Conservation (phyloP, 2,329 filamentous ascomycete genomes). For the Dactylellina cionopaga region DNA sequence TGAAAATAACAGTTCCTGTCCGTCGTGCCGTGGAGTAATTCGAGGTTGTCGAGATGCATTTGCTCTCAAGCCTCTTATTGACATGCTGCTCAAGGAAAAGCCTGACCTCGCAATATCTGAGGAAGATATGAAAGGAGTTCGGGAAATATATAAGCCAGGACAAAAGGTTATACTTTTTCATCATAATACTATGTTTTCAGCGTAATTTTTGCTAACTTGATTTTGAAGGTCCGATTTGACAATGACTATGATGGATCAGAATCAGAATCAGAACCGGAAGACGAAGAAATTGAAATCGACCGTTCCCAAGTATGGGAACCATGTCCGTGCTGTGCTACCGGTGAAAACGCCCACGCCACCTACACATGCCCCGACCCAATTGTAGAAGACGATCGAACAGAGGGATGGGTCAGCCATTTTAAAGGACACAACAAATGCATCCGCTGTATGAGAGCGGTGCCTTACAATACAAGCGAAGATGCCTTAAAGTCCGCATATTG, state of each 20-base stretch:
- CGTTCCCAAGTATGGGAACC: background rate
- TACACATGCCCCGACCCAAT: slow-evolving; percentile 37
- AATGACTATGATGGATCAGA: slow-evolving; percentile 11
- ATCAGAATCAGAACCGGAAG: slow-evolving; percentile 17
- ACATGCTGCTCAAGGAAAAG: slow-evolving; percentile 49
- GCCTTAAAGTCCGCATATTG: slow-evolving; percentile 18
- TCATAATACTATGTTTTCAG: too few relatives aligned
- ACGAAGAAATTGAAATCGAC: background rate
- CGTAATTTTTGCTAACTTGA: too few relatives aligned
- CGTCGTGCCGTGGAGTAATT: slow-evolving; percentile 18
- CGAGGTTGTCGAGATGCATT: slow-evolving; percentile 37
- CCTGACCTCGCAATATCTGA: slow-evolving; percentile 24
- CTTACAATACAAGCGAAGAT: background rate
- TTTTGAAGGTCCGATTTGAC: background rate
- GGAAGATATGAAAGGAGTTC: slow-evolving; percentile 16
- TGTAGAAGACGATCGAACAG: background rate
- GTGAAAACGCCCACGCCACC: background rate
- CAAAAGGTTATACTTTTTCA: slow-evolving; percentile 29
- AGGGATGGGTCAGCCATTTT: background rate
- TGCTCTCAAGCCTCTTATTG: slow-evolving; percentile 41
- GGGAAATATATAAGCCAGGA: slow-evolving; percentile 31
- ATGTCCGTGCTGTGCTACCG: slow-evolving; percentile 21
- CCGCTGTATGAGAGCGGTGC: slow-evolving; percentile 7
- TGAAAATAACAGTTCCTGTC: slow-evolving; percentile 29
- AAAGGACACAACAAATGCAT: slow-evolving; percentile 25